These are phyloP conservation scores for Pseudocercospora vitis DNA, from an alignment of 2,329 filamentous ascomycete genomes.

Conservation along the genomic window DNA sequence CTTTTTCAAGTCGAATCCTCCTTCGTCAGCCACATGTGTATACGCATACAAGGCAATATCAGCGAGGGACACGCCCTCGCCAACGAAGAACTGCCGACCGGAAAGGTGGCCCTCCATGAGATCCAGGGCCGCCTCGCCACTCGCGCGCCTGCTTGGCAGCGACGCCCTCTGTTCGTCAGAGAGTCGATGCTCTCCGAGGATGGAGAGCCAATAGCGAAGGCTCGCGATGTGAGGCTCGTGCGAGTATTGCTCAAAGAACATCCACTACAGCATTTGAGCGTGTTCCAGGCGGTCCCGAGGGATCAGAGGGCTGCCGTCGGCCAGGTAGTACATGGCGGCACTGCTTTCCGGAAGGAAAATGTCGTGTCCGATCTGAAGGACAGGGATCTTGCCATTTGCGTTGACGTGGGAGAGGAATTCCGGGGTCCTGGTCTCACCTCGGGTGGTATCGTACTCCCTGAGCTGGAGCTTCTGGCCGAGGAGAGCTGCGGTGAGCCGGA, in stretches of 20 bases:
- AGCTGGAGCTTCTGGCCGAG: constrained; percentile 10
- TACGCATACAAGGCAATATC: constrained; percentile 17
- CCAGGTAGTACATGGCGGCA: constrained; percentile 23
- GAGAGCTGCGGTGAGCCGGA: constrained; percentile 16
- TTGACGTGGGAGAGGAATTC: constrained; percentile 18
- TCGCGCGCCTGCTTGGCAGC: neutral
- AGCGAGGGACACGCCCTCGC: constrained; percentile 8
- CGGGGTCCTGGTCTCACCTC: constrained; percentile 17
- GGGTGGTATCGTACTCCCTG: constrained; percentile 16
- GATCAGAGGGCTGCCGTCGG: constrained; percentile 12
- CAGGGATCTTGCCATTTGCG: constrained; percentile 19
- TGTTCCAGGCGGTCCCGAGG: constrained; percentile 15
- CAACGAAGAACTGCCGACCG: constrained; percentile 9
- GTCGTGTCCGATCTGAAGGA: constrained; percentile 18
- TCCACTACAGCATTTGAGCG: constrained; percentile 23
- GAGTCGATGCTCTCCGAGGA: constrained; percentile 3
- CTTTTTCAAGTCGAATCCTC: constrained; percentile 6
- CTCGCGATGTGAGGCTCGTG: constrained; percentile 16
- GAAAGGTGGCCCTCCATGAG: constrained; percentile 13
- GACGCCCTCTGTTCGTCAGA: constrained; percentile 11
- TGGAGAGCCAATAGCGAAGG: constrained; percentile 12
- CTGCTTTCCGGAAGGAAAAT: constrained; percentile 22
- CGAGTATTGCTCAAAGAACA: constrained; percentile 24
- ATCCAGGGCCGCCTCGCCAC: constrained; percentile 9
- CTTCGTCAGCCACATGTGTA: constrained; percentile 12